These are phyloP conservation scores for Fusarium chaquense DNA, from an alignment of 2,329 filamentous ascomycete genomes.

Conservation along the genomic window DNA sequence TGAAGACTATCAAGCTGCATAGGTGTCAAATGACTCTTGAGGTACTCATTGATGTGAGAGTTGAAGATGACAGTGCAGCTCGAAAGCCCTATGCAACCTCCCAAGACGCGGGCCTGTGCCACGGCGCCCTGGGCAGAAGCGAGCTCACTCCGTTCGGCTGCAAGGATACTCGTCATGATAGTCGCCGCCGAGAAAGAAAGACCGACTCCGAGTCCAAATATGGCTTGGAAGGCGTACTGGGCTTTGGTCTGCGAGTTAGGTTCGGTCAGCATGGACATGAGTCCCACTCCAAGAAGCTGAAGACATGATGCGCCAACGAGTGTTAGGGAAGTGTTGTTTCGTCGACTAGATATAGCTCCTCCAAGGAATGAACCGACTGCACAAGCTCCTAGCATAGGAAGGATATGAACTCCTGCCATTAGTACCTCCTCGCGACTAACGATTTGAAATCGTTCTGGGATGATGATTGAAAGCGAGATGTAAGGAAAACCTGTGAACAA, in stretches of 20 bases:
- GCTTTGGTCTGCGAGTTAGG: constrained; percentile 52
- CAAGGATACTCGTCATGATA: constrained; percentile 67
- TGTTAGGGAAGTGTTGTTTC: constrained; percentile 66
- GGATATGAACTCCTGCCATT: constrained; percentile 67
- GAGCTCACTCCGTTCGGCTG: constrained; percentile 60
- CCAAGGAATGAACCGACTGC: constrained; percentile 68
- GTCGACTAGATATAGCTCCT: constrained; percentile 64
- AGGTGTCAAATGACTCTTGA: constrained; percentile 53
- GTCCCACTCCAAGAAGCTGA: constrained; percentile 64
- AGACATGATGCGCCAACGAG: constrained; percentile 63
- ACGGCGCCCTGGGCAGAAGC: constrained; percentile 71
- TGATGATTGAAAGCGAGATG: constrained; percentile 67
- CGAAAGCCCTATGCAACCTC: constrained; percentile 69
- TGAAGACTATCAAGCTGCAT: constrained; percentile 58
- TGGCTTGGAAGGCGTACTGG: constrained; percentile 66
- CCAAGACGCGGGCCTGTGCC: constrained; percentile 70
- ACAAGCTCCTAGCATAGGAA: constrained; percentile 69
- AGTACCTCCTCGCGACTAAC: constrained; percentile 66
- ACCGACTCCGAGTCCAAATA: constrained; percentile 71
- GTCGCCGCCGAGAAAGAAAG: constrained; percentile 68
- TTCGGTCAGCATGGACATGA: constrained; percentile 60
- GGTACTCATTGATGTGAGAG: constrained; percentile 54
- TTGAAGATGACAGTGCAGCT: constrained; percentile 71
- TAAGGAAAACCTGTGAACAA: constrained; percentile 69
- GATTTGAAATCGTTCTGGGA: constrained; percentile 72